Evolutionary conservation across 192 early-diverging fungal species (phyloP).

Genomic region (Linnemannia hyalina): DNA sequence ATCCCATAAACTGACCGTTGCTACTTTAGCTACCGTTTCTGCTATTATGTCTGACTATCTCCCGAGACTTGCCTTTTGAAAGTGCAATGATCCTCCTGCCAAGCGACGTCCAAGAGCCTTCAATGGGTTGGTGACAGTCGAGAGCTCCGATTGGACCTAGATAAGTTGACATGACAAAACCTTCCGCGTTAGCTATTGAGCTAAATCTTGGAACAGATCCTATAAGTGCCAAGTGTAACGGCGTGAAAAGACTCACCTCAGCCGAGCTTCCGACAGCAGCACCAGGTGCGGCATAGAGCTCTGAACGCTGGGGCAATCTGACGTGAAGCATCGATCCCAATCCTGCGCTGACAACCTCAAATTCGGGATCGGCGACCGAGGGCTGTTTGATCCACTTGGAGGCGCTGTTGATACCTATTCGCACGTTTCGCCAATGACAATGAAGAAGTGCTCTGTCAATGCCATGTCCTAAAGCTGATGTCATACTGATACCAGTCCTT

Average conservation of each 20-base stretch:
- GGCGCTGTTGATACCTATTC: constrained; percentile 54
- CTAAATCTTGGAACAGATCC: neutral
- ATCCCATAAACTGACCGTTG: no score
- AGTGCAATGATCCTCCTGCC: constrained; percentile 52
- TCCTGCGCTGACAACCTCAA: constrained; percentile 67
- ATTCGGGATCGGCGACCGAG: constrained; percentile 63
- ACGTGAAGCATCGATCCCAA: constrained; percentile 59
- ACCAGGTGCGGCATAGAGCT: constrained; percentile 66
- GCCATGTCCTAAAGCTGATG: neutral
- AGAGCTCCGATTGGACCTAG: constrained; percentile 50
- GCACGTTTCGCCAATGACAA: neutral
- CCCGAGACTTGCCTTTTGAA: constrained; percentile 33
- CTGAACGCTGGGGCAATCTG: constrained; percentile 65
- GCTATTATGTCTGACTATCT: neutral
- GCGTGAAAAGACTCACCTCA: constrained; percentile 43
- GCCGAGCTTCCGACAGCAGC: constrained; percentile 66
- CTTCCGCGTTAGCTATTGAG: neutral
- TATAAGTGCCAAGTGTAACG: neutral
- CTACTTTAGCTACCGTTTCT: no score
- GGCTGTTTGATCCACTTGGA: constrained; percentile 57
- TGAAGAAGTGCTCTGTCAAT: neutral
- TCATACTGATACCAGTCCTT: neutral
- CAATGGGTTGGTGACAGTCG: constrained; percentile 45
- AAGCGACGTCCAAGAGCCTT: constrained; percentile 53
- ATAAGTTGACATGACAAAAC: neutral